These are phyloP conservation scores for Nicotiana tomentosiformis DNA, from an alignment of 257 asterid species.

Conservation along the genomic window DNA sequence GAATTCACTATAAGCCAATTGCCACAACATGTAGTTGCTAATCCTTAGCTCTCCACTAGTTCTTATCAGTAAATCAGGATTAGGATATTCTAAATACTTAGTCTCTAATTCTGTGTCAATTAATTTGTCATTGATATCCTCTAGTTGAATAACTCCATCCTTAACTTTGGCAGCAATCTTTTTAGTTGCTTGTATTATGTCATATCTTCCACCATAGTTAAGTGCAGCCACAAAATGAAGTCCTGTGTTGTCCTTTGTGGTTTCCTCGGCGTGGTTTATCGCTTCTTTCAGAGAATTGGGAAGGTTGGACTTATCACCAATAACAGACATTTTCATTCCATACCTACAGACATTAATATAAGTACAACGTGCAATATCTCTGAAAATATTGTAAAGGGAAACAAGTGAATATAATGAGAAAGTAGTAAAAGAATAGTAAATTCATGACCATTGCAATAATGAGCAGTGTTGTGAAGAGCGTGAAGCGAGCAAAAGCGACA, in stretches of 20 bases:
- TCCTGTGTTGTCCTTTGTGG: conserved; percentile 7
- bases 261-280: conserved; percentile 7
- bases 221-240: conserved; percentile 14
- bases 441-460: not conserved
- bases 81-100: conserved; percentile 7
- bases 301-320: conserved; percentile 19
- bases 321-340: not conserved
- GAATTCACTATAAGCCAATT: conserved; percentile 26
- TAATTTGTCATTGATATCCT: conserved; percentile 4
- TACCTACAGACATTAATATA: not conserved
- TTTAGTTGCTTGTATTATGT: conserved; percentile 22
- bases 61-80: conserved; percentile 29
- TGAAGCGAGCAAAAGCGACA: no score
- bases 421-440: not conserved
- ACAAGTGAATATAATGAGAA: no score
- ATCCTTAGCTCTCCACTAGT: conserved; percentile 28
- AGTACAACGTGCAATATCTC: not conserved
- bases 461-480: no score
- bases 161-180: conserved; percentile 20
- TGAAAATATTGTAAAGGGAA: no score
- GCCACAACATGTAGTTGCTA: conserved; percentile 41
- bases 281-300: conserved; percentile 1
- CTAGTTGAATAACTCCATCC: not conserved
- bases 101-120: conserved; percentile 13
- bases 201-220: conserved; percentile 24